Base-by-base conservation (phyloP, 2,329 filamentous ascomycete genomes). In the Trichoderma atroviride region DNA sequence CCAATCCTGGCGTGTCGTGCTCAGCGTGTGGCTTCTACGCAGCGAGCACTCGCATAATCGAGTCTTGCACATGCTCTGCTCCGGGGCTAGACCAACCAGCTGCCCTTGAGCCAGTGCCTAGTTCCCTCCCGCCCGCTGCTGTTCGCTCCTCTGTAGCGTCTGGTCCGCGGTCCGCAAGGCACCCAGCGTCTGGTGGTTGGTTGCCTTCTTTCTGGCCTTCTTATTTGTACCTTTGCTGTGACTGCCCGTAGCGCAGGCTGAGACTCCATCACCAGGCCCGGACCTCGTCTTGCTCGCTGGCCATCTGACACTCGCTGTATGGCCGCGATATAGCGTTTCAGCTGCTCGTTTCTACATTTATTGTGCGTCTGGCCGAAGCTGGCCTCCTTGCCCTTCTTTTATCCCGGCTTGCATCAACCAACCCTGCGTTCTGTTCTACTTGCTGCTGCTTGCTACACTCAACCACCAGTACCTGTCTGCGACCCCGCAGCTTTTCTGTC, bases 221-320 rank as follows among this genome's bases (percentile, higher is more conserved):
- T 31, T 35, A 61, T 52, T 52, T 68, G 58, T 55, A 56, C 55
- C 53, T 59, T 59, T 70, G 27, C 43, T 67, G 22, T 66, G 61
- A 66, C 70, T 69, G 53, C 61, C 29, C 47, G 37, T 60, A 64
- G 58, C 62, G 66, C 79, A 82, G 79, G 79, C 80, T 82, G 79
- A 80, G 79, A 78, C 76, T 63, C 76, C 75, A 80, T 81, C 79
- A 81, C 80, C 80, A 81, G 81, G 79, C 75, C 57, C 75, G 73
- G 70, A 68, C 71, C 72, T 73, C 76, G 77, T 75, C 74, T 73
- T 73, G 70, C 70, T 74, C 72, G 73, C 72, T 67, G 68, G 27
- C 35, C 68, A 70, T 70, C 61, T 71, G 70, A 71, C 70, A 62
- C 61, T 40, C 40, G 19, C 57, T 33, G 33, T 69, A 64, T 62